A percentile compares a stretch with the other conserved stretches of the same genome.
These are phyloP conservation scores for Trichoderma atrobrunneum DNA, from an alignment of 2,329 filamentous ascomycete species.

Conservation along the genomic window DNA sequence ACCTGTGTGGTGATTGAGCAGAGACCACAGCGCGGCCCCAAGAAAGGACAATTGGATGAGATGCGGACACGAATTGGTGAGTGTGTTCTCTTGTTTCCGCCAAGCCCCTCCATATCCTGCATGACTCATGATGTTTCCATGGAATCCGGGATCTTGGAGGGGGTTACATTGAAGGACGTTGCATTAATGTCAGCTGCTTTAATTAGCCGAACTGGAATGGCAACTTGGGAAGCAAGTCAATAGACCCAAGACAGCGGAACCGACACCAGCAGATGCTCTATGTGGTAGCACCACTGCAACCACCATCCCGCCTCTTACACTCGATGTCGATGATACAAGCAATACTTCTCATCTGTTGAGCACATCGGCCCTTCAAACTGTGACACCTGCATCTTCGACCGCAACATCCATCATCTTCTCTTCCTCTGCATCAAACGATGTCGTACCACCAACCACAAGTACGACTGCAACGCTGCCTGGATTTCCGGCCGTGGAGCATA, in stretches of 20 bases:
- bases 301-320: background rate
- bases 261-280: background rate
- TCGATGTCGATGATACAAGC: background rate
- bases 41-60: background rate
- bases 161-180: background rate
- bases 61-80: background rate
- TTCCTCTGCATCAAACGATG: background rate
- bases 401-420: background rate
- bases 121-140: background rate
- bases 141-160: background rate
- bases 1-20: background rate
- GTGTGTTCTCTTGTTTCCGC: background rate
- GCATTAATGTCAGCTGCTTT: background rate
- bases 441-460: background rate
- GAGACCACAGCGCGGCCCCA: background rate
- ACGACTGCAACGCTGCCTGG: background rate
- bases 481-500: background rate
- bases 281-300: background rate
- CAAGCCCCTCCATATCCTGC: background rate
- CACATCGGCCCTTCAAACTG: background rate
- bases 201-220: background rate
- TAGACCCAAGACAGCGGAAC: background rate
- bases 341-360: background rate
- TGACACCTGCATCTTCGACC: background rate
- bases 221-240: background rate